Evolutionary conservation across 345 rosid species (phyloP).

Genomic region (Camelina laxa): DNA sequence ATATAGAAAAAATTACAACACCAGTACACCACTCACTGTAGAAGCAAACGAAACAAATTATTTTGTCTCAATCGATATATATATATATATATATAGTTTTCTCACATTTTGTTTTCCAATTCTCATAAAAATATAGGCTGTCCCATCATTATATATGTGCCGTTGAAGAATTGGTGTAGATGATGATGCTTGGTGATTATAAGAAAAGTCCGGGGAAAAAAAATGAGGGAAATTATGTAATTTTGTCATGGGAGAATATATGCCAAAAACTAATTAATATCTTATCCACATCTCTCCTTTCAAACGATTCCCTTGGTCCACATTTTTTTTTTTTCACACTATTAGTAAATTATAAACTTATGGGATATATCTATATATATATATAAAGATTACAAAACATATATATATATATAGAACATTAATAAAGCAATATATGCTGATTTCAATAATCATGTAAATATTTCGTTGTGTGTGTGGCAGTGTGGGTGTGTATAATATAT

Average conservation of each 20-base stretch:
- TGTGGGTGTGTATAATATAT: background rate
- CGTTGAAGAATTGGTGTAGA: constrained; percentile 30
- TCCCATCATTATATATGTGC: constrained; percentile 36
- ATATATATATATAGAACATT: background rate
- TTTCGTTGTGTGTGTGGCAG: no score
- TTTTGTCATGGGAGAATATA: constrained; percentile 35
- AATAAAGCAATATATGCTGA: constrained; percentile 4
- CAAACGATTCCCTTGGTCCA: constrained; percentile 39
- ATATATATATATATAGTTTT: background rate
- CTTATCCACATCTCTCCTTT: constrained; percentile 34
- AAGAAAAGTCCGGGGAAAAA: constrained; percentile 11
- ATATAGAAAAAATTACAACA: background rate
- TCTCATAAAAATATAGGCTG: background rate
- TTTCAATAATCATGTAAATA: background rate
- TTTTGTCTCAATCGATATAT: background rate
- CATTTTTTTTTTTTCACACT: constrained; percentile 24
- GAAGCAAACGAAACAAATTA: background rate
- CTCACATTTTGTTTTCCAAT: background rate
- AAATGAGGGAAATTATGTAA: constrained; percentile 31
- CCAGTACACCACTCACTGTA: background rate
- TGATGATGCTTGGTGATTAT: constrained; percentile 29
- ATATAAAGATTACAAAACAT: background rate
- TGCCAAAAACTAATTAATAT: constrained; percentile 43
- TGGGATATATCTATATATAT: background rate
- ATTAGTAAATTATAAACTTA: background rate